Percentiles rank a stretch among this genome's conserved stretches.
These are phyloP conservation scores for Emergomyces pasteurianus DNA, from an alignment of 2,329 filamentous ascomycete genomes.

Conservation along the genomic window DNA sequence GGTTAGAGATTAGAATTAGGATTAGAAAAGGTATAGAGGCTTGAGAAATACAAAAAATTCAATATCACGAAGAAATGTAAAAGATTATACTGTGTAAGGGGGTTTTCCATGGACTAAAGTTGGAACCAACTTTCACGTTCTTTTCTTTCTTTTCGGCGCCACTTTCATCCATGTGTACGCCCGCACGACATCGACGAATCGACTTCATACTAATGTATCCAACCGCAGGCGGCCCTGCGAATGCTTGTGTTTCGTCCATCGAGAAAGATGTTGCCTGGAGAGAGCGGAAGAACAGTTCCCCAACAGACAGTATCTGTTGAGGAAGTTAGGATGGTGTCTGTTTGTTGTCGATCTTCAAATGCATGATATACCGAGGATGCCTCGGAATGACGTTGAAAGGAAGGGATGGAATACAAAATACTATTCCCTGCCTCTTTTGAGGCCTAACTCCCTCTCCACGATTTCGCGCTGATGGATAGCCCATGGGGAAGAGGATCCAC, in stretches of 20 bases:
- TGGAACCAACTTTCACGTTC: too few species aligned
- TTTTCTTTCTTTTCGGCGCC: too few species aligned
- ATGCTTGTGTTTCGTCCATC: background rate
- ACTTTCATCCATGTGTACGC: too few species aligned
- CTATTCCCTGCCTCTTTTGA: background rate
- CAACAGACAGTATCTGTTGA: background rate
- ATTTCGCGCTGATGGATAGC: background rate
- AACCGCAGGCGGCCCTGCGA: background rate
- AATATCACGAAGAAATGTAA: too few species aligned
- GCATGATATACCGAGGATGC: background rate
- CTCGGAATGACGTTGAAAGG: background rate
- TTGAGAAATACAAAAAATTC: too few species aligned
- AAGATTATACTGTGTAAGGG: too few species aligned
- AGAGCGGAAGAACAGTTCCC: background rate
- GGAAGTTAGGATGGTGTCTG: background rate
- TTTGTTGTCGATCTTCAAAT: background rate
- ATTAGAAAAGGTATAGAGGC: too few species aligned
- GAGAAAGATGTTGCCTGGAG: background rate
- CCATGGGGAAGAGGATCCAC: background rate
- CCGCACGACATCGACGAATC: background rate
- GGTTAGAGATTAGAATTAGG: too few species aligned
- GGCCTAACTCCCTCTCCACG: background rate
- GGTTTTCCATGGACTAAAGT: too few species aligned
- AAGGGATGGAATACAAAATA: background rate
- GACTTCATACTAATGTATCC: background rate